These are phyloP conservation scores for Crotalaria pallida DNA, from an alignment of 306 rosid species.

Conservation along the genomic window DNA sequence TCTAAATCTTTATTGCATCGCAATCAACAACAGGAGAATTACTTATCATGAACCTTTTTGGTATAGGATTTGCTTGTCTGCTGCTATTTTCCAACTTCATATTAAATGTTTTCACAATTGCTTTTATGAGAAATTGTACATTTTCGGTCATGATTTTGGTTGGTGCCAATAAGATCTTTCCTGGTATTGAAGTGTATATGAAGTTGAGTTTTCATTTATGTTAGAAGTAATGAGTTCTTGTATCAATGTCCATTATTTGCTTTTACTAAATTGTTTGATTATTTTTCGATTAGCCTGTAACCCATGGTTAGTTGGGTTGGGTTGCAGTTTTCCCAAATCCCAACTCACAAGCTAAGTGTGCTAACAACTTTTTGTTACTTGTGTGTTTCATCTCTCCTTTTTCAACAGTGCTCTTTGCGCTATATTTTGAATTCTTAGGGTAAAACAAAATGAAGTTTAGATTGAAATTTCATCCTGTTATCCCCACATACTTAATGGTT, in stretches of 20 bases:
- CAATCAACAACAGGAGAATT: background rate
- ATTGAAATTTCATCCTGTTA: conserved; percentile 8
- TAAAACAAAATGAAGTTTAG: background rate
- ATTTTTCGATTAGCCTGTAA: background rate
- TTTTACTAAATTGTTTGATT: background rate
- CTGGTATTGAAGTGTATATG: background rate
- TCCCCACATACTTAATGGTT: conserved; percentile 1
- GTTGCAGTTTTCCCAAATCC: background rate
- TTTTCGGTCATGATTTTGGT: background rate
- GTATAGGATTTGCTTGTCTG: background rate
- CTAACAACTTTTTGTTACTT: background rate
- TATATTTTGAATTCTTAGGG: background rate
- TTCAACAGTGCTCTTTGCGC: background rate
- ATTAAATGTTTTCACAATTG: background rate
- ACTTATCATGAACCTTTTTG: background rate
- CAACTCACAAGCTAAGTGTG: background rate
- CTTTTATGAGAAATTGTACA: background rate
- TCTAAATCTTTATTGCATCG: background rate
- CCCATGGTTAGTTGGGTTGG: background rate
- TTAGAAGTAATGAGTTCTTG: background rate
- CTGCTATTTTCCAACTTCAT: background rate
- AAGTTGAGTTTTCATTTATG: background rate
- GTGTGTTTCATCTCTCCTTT: conserved; percentile 1
- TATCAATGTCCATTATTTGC: background rate
- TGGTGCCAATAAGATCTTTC: background rate